These are phyloP conservation scores for Butyriboletus appendiculatus DNA, from an alignment of 1,284 basidiomycete species.

Conservation along the genomic window DNA sequence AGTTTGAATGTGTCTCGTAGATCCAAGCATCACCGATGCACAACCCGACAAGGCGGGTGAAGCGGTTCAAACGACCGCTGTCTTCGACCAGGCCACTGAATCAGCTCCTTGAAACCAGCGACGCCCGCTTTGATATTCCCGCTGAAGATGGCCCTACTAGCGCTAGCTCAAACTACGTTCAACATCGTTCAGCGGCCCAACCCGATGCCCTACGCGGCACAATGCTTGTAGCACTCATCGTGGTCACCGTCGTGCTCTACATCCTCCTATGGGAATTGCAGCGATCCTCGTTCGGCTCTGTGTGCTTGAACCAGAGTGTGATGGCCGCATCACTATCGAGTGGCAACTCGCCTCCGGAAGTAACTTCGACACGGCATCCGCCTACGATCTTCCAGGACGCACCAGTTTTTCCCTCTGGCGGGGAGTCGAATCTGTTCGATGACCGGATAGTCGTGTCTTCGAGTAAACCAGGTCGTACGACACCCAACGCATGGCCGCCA, in stretches of 20 bases:
- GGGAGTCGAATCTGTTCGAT: background rate
- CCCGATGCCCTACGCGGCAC: conserved; percentile 15
- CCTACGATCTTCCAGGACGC: background rate
- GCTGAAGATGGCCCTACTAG: background rate
- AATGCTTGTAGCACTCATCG: conserved; percentile 18
- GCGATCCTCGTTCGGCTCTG: conserved; percentile 7
- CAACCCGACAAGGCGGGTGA: conserved; percentile 17
- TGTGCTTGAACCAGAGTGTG: background rate
- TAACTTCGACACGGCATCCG: background rate
- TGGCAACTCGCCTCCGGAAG: background rate
- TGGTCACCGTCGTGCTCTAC: conserved; percentile 31
- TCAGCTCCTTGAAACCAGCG: background rate
- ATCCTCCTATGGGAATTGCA: conserved; percentile 26
- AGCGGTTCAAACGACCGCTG: conserved; percentile 10
- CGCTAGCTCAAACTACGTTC: background rate
- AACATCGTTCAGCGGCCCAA: conserved; percentile 1
- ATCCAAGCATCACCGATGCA: conserved; percentile 9
- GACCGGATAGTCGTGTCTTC: background rate
- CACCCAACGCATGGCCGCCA: conserved; percentile 13
- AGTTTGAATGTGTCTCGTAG: too few species aligned
- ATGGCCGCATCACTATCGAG: background rate
- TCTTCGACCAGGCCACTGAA: background rate
- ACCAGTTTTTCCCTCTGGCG: background rate
- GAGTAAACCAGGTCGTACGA: background rate
- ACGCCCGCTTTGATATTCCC: background rate